These are phyloP conservation scores for Bacterosira constricta DNA, from an alignment of 108 stramenopile species.

Conservation along the genomic window DNA sequence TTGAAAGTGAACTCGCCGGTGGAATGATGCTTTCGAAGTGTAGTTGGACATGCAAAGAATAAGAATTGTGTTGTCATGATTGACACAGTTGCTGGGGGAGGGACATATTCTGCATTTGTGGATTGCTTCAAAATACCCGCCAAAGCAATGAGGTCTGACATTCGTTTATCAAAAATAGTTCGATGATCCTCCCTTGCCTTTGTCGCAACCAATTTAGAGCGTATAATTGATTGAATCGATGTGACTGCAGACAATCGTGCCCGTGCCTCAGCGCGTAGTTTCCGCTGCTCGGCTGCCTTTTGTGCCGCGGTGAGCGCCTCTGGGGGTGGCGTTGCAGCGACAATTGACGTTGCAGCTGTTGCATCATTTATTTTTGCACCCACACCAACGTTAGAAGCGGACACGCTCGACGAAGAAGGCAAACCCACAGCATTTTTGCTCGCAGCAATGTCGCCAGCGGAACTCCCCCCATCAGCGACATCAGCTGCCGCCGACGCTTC, in stretches of 20 bases:
- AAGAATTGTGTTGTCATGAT: conserved; percentile 61
- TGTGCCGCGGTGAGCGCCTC: conserved; percentile 52
- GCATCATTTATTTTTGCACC: too few species aligned
- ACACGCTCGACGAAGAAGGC: neutral
- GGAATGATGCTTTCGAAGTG: conserved; percentile 25
- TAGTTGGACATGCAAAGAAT: conserved; percentile 58
- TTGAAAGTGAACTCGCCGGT: conserved; percentile 7
- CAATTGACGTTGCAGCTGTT: conserved; percentile 9
- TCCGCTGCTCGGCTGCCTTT: conserved; percentile 68
- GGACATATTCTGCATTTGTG: conserved; percentile 56
- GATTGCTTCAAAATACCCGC: conserved; percentile 49
- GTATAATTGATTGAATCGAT: conserved; percentile 65
- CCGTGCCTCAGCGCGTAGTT: conserved; percentile 59
- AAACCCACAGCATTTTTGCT: neutral
- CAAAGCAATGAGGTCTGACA: conserved; percentile 64
- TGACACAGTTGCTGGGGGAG: conserved; percentile 72
- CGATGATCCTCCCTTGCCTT: conserved; percentile 41
- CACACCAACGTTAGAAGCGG: neutral
- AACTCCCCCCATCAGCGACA: conserved; percentile 1
- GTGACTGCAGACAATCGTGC: conserved; percentile 36
- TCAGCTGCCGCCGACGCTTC: conserved; percentile 16
- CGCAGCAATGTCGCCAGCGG: neutral
- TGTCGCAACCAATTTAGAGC: conserved; percentile 49
- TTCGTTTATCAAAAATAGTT: conserved; percentile 49
- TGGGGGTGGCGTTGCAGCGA: neutral